A percentile compares a stretch with the other conserved stretches of the same genome.
phyloP scores from a whole-genome alignment of 768 basidiomycete species.

The Ephemerocybe angulata region DNA sequence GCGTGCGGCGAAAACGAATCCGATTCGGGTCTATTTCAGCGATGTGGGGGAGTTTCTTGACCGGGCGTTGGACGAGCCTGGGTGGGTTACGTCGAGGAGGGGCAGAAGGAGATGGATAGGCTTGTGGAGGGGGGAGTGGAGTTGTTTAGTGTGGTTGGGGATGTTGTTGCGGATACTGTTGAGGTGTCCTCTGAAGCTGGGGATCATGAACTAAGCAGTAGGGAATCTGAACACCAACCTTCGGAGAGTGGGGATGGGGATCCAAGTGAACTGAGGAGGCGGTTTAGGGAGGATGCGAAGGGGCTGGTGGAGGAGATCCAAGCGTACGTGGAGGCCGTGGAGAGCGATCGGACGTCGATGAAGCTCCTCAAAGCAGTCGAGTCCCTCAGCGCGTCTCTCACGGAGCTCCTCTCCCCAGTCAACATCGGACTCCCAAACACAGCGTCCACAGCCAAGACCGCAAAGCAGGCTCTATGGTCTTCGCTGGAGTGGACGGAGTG shows the following conservation, averaged over 20 bases:
- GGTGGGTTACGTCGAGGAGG: conserved; percentile 19
- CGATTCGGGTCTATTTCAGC: conserved; percentile 16
- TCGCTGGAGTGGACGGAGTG: conserved; percentile 18
- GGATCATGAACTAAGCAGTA: background rate
- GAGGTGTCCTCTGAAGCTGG: background rate
- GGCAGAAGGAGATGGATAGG: conserved; percentile 15
- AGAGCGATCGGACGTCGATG: conserved; percentile 23
- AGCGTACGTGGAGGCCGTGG: conserved; percentile 16
- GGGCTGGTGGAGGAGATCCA: conserved; percentile 16
- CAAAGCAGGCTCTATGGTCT: conserved; percentile 2
- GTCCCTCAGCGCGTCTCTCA: conserved; percentile 12
- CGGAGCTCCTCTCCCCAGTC: conserved; percentile 7
- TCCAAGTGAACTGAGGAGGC: conserved; percentile 10
- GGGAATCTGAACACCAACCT: too few relatives aligned
- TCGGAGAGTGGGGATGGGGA: too few relatives aligned
- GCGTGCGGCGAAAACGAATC: too few relatives aligned
- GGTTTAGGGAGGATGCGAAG: conserved; percentile 12
- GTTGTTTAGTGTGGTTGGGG: conserved; percentile 18
- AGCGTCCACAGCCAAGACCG: conserved; percentile 1
- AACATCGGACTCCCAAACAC: background rate
- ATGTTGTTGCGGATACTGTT: conserved; percentile 15
- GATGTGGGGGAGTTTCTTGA: conserved; percentile 22
- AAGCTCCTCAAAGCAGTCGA: conserved; percentile 17
- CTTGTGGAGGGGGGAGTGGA: conserved; percentile 21
- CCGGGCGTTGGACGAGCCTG: conserved; percentile 19